Evolutionary conservation across 2,329 filamentous ascomycete species (phyloP), one percentile per base, ranked within the genome.

Genomic region (Phaeosphaeriaceae sp.): DNA sequence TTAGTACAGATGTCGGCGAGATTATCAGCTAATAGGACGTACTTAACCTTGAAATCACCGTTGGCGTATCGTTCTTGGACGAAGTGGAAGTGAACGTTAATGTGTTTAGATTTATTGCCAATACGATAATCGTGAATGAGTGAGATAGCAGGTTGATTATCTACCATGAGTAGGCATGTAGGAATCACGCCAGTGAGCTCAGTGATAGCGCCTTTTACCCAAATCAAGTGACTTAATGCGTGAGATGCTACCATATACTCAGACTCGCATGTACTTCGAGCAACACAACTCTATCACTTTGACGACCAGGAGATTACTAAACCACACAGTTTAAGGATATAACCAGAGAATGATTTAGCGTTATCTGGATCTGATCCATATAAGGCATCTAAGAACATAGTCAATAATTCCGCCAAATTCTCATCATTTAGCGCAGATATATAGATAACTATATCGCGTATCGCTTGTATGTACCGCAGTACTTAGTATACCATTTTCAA

Each of bases 271-370:
- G 48, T 64, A 1, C 35, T 51, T 2, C 49, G 26, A 4, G 63
- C 50, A 8, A 64, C 56, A n/a, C 35, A 56, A 13, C 29, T 17
- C 29, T 65, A 51, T 38, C 54, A 21, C 36, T 64, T 60, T 8
- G 42, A 62, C 6, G 26, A 54, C 63, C 40, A 67, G 12, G 39
- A 45, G 17, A 67, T 52, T 9, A 56, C 44, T 1, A 34, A 54
- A n/a, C 54, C 48, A 15, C 48, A 50, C 3, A 61, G 21, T 18
- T 47, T 59, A n/a, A 63, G 50, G 2, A 64, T 23, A 30, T 52
- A 65, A n/a, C 63, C 54, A 8, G 49, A 52, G 28, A 53, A 50
- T 8, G 43, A 56, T 21, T 53, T 50, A 0, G 37, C 23, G 17
- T 40, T 56, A 18, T 56, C 42, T 16, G 36, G 46, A 30, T 56